Evolutionary conservation across 2,329 filamentous ascomycete species (phyloP).

Genomic region (Hymenoscyphus linearis): DNA sequence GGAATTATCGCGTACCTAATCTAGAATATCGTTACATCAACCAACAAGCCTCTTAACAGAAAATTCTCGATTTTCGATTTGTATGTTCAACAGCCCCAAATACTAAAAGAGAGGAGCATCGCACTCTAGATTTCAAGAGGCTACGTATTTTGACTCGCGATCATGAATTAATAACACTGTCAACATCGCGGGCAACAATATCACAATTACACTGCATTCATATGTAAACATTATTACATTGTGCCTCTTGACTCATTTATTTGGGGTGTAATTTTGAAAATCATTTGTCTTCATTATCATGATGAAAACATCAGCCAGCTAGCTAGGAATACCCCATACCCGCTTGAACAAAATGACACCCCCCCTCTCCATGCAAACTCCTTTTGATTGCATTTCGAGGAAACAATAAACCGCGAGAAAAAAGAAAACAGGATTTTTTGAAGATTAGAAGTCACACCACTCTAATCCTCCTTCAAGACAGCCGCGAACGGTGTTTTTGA

Average conservation of each 20-base stretch:
- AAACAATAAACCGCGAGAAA: constrained; percentile 11
- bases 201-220: neutral
- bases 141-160: too few relatives aligned
- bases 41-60: too few relatives aligned
- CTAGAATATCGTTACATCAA: too few relatives aligned
- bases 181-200: neutral
- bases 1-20: too few relatives aligned
- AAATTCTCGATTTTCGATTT: too few relatives aligned
- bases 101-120: too few relatives aligned
- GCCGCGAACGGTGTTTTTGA: constrained; percentile 32
- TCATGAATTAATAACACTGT: too few relatives aligned
- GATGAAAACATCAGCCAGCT: constrained; percentile 18
- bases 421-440: constrained; percentile 9
- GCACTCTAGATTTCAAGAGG: too few relatives aligned
- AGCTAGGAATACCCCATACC: constrained; percentile 9
- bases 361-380: constrained; percentile 9
- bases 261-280: neutral
- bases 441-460: constrained; percentile 19
- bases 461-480: constrained; percentile 47
- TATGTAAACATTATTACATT: neutral
- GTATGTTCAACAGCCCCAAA: too few relatives aligned
- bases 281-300: constrained; percentile 15
- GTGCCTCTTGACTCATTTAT: neutral
- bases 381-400: constrained; percentile 1
- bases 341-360: constrained; percentile 12